Conservation (phyloP, 2,329 filamentous ascomycete genomes). For the Fusarium tanahbumbuense region DNA sequence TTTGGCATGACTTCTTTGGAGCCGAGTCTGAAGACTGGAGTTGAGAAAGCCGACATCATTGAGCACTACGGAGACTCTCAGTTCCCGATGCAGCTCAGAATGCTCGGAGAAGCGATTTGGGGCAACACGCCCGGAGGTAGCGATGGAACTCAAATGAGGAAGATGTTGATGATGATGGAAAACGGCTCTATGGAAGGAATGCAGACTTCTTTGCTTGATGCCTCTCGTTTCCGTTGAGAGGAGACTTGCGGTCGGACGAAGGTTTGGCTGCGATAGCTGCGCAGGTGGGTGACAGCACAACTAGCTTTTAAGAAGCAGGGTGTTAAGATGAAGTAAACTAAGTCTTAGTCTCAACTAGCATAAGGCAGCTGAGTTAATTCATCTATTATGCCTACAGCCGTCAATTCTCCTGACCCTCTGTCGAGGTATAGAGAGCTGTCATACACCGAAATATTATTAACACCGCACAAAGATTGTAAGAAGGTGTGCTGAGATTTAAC, state of each 20-base stretch:
- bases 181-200: neutral
- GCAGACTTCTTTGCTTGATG: constrained; percentile 2
- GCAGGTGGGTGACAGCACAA: neutral
- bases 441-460: too few species aligned
- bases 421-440: too few species aligned
- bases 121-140: constrained; percentile 45
- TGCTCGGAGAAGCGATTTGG: constrained; percentile 58
- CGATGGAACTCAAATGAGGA: constrained; percentile 41
- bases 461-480: neutral
- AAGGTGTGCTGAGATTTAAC: neutral
- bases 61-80: constrained; percentile 56
- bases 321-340: neutral
- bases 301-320: neutral
- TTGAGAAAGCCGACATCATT: constrained; percentile 53
- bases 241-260: neutral
- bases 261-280: neutral
- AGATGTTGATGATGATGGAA: constrained; percentile 43
- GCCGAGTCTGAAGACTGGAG: constrained; percentile 30
- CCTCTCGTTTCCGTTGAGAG: neutral
- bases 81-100: constrained; percentile 63
- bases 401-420: neutral
- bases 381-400: neutral
- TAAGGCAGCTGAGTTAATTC: neutral
- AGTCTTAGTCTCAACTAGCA: neutral
- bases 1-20: constrained; percentile 48